These are phyloP conservation scores for Jaltomata sinuosa DNA, from an alignment of 257 asterid species.

Conservation along the genomic window DNA sequence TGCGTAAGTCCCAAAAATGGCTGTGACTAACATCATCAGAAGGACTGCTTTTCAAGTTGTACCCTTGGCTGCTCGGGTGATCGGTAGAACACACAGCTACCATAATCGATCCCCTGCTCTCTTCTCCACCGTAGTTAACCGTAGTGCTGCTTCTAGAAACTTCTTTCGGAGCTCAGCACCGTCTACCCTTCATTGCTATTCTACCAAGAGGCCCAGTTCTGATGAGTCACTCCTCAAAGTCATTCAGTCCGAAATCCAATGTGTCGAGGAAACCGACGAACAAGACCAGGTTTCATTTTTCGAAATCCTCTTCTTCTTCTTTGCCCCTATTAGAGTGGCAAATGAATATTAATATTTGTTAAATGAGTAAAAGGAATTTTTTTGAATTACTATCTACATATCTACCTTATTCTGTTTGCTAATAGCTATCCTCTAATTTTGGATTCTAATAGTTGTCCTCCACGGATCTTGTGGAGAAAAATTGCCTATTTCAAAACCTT, in stretches of 20 bases:
- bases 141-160: constrained; percentile 3
- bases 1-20: constrained; percentile 24
- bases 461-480: not conserved
- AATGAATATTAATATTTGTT: not conserved
- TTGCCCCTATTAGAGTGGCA: not conserved
- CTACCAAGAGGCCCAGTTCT: constrained; percentile 30
- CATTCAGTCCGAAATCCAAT: constrained; percentile 43
- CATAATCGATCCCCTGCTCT: constrained; percentile 30
- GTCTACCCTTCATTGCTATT: constrained; percentile 25
- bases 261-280: constrained; percentile 30
- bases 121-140: constrained; percentile 22
- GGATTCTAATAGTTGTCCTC: not conserved
- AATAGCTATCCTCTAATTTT: not conserved
- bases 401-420: not conserved
- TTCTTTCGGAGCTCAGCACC: constrained; percentile 32
- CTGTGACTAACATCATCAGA: constrained; percentile 30
- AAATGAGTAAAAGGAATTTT: not conserved
- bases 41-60: constrained; percentile 46
- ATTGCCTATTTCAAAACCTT: too few relatives aligned
- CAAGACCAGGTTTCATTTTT: not conserved
- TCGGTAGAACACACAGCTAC: constrained; percentile 33
- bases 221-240: constrained; percentile 48
- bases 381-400: not conserved
- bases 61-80: constrained; percentile 33
- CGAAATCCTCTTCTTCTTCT: not conserved